Conservation (phyloP, 1,284 basidiomycete species). For the Porphyrellus sp. region DNA sequence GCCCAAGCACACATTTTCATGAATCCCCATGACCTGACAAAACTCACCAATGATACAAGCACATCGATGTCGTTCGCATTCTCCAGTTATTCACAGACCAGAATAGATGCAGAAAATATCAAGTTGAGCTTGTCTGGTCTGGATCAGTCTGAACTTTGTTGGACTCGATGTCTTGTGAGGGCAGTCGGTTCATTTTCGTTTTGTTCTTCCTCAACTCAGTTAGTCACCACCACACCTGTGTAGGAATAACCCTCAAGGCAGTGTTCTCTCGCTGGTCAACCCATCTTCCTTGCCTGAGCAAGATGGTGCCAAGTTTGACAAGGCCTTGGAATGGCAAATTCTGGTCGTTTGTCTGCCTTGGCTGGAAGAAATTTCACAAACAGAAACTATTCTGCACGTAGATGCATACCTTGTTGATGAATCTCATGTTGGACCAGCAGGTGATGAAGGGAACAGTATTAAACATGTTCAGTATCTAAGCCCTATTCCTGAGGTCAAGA, state of each 20-base stretch:
- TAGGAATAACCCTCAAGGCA: constrained; percentile 55
- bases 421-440: background rate
- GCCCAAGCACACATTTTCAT: background rate
- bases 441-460: background rate
- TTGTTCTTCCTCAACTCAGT: background rate
- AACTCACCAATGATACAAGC: background rate
- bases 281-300: constrained; percentile 70
- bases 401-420: constrained; percentile 19
- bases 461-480: background rate
- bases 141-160: constrained; percentile 59
- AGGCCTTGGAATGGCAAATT: constrained; percentile 67
- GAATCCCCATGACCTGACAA: too few relatives aligned
- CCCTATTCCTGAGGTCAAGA: background rate
- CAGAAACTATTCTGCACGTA: constrained; percentile 42
- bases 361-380: constrained; percentile 52
- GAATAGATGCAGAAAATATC: constrained; percentile 49
- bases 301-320: constrained; percentile 63
- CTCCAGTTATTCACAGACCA: constrained; percentile 4
- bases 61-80: background rate
- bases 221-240: constrained; percentile 1
- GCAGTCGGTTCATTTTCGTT: constrained; percentile 50
- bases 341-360: constrained; percentile 60
- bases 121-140: constrained; percentile 68
- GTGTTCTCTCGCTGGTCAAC: constrained; percentile 63
- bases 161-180: constrained; percentile 58